These are phyloP conservation scores for Phytopythium delawarense DNA, from an alignment of 352 stramenopile genomes.

Conservation along the genomic window DNA sequence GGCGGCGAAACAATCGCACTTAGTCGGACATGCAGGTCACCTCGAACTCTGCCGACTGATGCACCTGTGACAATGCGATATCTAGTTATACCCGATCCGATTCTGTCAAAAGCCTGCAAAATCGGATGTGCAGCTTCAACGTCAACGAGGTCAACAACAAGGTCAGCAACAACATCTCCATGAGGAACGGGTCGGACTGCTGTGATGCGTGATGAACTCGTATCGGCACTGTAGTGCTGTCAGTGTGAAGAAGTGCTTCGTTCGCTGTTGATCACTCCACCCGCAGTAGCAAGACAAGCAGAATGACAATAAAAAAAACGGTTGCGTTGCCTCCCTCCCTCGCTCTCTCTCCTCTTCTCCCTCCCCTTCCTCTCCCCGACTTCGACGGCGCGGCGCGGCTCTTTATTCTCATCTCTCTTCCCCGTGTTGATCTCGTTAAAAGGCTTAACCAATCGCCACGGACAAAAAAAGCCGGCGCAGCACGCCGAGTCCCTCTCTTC, in stretches of 20 bases:
- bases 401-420: slow-evolving; percentile 9
- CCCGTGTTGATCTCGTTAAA: slow-evolving; percentile 9
- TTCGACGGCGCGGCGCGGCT: neutral
- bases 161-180: neutral
- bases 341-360: neutral
- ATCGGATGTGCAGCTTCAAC: slow-evolving; percentile 2
- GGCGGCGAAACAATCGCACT: neutral
- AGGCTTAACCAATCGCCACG: slow-evolving; percentile 1
- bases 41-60: neutral
- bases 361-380: neutral
- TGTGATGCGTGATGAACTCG: no score
- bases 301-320: no score
- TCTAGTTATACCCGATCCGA: neutral
- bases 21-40: neutral
- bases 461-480: slow-evolving; percentile 10
- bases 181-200: no score
- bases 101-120: neutral
- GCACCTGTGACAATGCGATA: neutral
- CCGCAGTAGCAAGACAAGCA: no score
- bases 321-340: neutral
- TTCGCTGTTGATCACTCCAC: no score
- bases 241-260: no score
- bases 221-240: no score
- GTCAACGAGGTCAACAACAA: neutral
- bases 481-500: slow-evolving; percentile 49